A percentile compares a stretch with the other conserved stretches of the same genome.
Evolutionary conservation across 768 basidiomycete species (phyloP).

Genomic region (Tulasnella sp.): DNA sequence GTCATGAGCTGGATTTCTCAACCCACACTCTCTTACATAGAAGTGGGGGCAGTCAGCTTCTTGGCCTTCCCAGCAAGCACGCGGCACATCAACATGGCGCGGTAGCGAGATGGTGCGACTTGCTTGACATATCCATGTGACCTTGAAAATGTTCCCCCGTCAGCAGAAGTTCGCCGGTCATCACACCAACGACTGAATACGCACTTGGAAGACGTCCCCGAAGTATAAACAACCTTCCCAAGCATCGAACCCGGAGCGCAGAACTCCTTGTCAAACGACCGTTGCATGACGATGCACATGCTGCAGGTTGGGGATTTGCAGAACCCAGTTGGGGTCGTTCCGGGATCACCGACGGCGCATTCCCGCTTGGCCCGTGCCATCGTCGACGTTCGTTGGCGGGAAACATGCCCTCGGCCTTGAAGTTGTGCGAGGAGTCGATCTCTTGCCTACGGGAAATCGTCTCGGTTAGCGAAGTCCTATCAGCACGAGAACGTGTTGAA

Average conservation of each 20-base stretch:
- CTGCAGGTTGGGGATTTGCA: neutral
- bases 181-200: neutral
- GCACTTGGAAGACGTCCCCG: neutral
- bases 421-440: neutral
- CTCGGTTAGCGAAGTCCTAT: too few species aligned
- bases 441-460: neutral
- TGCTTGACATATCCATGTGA: neutral
- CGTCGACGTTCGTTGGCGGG: slow-evolving; percentile 6
- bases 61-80: neutral
- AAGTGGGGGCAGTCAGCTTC: neutral
- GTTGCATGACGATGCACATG: slow-evolving; percentile 1
- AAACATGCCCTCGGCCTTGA: neutral
- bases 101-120: neutral
- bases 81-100: neutral
- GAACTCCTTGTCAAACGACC: neutral
- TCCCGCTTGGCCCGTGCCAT: neutral
- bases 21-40: too few species aligned
- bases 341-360: neutral
- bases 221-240: slow-evolving; percentile 1
- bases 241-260: neutral
- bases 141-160: neutral
- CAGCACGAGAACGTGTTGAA: too few species aligned
- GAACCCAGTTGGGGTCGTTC: neutral
- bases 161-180: neutral
- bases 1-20: too few species aligned